Conservation (phyloP, 2,329 filamentous ascomycete genomes). For the Venturia asperata region DNA sequence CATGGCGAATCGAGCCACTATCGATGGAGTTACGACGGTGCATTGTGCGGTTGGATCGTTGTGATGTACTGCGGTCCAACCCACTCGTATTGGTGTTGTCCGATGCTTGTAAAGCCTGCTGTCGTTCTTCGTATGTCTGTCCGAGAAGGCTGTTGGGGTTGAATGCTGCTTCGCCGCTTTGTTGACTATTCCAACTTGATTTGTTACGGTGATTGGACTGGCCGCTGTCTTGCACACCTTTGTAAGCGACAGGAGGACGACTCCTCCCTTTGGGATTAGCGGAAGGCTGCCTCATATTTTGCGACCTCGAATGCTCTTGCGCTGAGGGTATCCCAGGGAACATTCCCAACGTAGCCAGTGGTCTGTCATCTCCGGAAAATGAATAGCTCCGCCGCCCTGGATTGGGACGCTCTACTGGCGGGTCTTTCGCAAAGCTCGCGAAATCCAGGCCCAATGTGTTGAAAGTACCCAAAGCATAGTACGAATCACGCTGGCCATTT, state of each 20-base stretch:
- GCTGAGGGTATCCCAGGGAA: slow-evolving; percentile 13
- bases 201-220: background rate
- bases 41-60: slow-evolving; percentile 28
- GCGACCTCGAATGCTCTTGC: slow-evolving; percentile 14
- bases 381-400: background rate
- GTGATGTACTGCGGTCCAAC: slow-evolving; percentile 29
- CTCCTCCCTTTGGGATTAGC: background rate
- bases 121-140: slow-evolving; percentile 43
- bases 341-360: slow-evolving; percentile 7
- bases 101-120: slow-evolving; percentile 32
- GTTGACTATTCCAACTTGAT: slow-evolving; percentile 11
- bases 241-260: slow-evolving; percentile 10
- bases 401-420: background rate
- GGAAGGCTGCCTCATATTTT: background rate
- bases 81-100: slow-evolving; percentile 16
- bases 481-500: slow-evolving; percentile 19
- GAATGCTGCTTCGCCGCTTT: slow-evolving; percentile 32
- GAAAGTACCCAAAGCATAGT: slow-evolving; percentile 18
- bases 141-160: slow-evolving; percentile 43
- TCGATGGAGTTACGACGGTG: slow-evolving; percentile 16
- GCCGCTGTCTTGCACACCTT: background rate
- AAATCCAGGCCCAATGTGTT: slow-evolving; percentile 15
- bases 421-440: background rate
- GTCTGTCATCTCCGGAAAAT: background rate
- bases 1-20: slow-evolving; percentile 20